These are phyloP conservation scores for Neodidymelliopsis sp. DNA, from an alignment of 2,329 filamentous ascomycete species.

Conservation along the genomic window DNA sequence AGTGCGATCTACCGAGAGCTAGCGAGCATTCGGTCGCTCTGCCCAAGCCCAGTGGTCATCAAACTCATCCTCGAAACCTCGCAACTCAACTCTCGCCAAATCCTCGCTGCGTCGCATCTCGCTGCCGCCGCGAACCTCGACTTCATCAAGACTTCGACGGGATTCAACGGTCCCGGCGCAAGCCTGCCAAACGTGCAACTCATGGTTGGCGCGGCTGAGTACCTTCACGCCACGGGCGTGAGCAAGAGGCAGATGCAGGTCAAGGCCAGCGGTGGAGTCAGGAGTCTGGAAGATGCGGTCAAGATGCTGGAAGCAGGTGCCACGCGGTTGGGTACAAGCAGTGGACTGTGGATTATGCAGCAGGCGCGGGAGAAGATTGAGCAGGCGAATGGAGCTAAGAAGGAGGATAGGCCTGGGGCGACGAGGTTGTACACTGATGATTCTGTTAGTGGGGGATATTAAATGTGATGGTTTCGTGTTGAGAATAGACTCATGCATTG, in stretches of 20 bases:
- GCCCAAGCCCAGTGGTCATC: constrained; percentile 52
- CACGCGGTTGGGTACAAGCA: constrained; percentile 63
- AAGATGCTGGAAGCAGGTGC: constrained; percentile 66
- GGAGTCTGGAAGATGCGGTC: constrained; percentile 58
- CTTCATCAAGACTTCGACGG: constrained; percentile 68
- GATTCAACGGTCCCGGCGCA: constrained; percentile 64
- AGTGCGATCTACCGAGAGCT: constrained; percentile 62
- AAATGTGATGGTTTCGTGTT: too few relatives aligned
- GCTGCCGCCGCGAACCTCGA: constrained; percentile 62
- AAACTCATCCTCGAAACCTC: constrained; percentile 69
- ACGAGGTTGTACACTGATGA: constrained; percentile 50
- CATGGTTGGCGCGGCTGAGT: constrained; percentile 61
- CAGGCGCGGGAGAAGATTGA: constrained; percentile 46
- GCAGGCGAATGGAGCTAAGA: constrained; percentile 31
- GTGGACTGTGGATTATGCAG: constrained; percentile 63
- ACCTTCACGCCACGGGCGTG: constrained; percentile 46
- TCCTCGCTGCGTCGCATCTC: constrained; percentile 62
- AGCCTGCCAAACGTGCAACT: constrained; percentile 60
- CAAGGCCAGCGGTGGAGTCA: constrained; percentile 66
- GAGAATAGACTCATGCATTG: too few relatives aligned
- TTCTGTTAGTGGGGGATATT: constrained; percentile 28
- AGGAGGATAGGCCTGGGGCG: constrained; percentile 30
- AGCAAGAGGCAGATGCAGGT: constrained; percentile 55
- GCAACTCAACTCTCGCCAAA: constrained; percentile 57
- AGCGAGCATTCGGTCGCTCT: constrained; percentile 58